Conservation (phyloP, 208 protist species). For the Trypanosoma grayi region DNA sequence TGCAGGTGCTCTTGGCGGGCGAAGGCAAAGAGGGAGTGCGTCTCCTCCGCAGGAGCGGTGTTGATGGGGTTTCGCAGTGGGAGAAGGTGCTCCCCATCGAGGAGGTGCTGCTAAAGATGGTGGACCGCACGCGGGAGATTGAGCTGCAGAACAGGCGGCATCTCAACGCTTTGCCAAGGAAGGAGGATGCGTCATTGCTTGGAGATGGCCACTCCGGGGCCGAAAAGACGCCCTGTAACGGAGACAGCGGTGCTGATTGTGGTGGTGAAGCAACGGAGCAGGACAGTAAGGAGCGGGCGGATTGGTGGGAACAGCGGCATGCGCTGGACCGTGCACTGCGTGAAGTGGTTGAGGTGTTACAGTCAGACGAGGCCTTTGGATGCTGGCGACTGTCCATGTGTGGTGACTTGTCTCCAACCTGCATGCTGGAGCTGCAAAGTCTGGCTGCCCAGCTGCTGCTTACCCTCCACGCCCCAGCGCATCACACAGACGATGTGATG, state of each 20-base stretch:
- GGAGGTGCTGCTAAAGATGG: conserved; percentile 2
- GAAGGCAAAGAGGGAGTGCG: conserved; percentile 1
- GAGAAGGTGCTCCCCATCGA: conserved; percentile 18
- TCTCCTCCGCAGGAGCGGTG: conserved; percentile 4
- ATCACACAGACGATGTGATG: conserved; percentile 10
- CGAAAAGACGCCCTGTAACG: neutral
- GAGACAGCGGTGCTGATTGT: neutral
- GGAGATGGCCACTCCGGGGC: neutral
- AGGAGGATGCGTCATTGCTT: neutral
- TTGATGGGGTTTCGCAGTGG: neutral
- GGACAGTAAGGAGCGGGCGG: neutral
- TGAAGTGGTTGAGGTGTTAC: conserved; percentile 30
- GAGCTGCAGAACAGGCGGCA: conserved; percentile 17
- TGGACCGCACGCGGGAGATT: conserved; percentile 15
- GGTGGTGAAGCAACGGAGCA: neutral
- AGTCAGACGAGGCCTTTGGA: conserved; percentile 28
- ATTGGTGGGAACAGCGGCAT: conserved; percentile 23
- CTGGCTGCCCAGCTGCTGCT: conserved; percentile 24
- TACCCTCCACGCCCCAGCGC: neutral
- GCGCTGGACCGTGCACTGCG: conserved; percentile 16
- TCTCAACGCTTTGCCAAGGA: neutral
- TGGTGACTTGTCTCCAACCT: conserved; percentile 29
- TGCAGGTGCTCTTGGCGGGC: conserved; percentile 4
- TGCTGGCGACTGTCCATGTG: conserved; percentile 34
- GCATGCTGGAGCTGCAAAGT: conserved; percentile 9